Conservation (phyloP, 257 asterid species). For the Galeopsis tetrahit region DNA sequence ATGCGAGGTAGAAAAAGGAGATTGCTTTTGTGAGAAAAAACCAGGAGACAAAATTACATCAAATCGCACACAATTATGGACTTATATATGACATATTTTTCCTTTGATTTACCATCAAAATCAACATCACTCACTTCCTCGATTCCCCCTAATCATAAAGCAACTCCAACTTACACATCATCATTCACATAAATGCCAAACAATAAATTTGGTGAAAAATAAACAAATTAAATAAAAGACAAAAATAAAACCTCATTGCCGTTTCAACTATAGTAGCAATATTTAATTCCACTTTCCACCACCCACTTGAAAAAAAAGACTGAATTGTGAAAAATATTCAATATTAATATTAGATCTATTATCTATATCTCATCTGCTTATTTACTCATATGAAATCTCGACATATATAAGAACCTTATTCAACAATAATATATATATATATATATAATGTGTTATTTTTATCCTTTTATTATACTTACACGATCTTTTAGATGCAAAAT, state of each 20-base stretch:
- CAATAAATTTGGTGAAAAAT: constrained; percentile 28
- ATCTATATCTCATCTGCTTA: no score
- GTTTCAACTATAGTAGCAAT: background rate
- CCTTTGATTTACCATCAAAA: constrained; percentile 8
- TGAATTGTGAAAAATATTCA: no score
- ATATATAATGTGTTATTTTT: no score
- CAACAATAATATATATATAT: no score
- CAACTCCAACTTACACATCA: background rate
- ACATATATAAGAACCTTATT: no score
- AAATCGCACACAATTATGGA: constrained; percentile 35
- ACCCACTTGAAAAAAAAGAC: background rate
- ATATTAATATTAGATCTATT: no score
- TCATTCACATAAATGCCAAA: constrained; percentile 33
- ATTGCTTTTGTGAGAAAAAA: constrained; percentile 20
- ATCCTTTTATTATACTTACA: no score
- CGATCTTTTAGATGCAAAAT: no score
- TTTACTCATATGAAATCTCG: no score
- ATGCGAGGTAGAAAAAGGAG: constrained; percentile 19
- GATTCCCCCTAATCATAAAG: constrained; percentile 16
- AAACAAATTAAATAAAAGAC: background rate
- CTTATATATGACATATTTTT: background rate
- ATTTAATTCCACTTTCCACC: background rate
- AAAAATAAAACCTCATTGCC: background rate
- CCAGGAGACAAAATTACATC: constrained; percentile 29
- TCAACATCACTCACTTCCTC: constrained; percentile 34